Evolutionary conservation across 2,329 filamentous ascomycete genomes (phyloP), one percentile per base, ranked within the genome.

Genomic region (Penicillium olsonii): DNA sequence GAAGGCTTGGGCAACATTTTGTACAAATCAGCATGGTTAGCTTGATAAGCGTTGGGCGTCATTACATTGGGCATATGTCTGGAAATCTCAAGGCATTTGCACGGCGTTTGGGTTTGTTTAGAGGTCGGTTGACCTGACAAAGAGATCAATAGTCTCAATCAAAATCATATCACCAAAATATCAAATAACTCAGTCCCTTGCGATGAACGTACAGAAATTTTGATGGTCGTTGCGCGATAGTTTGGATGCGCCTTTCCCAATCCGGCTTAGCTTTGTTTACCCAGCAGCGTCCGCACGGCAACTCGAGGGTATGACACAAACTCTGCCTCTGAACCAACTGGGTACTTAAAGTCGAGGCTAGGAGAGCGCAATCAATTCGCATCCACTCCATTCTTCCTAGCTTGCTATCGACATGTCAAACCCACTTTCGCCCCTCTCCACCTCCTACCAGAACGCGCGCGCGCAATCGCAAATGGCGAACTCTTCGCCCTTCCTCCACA

Each of bases 381-480:
- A 24, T 14, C 9, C 39, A 26, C 41, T 44, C 31, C 34, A 12
- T 17, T 15, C 15, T 9, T 48, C 33, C 10, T 45, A 33, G 18
- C 42, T 37, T 42, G 29, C 46, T 42, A 45, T 19, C 40, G 52
- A 27, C 45, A 75, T 75, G 71, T 63, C 70, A 46, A 68, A 67
- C 48, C 70, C 72, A 43, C 57, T 75, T 26, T 73, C 69, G 5
- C 67, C 69, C n/a, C 63, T 75, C 38, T 70, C 71, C 34, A 61
- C 70, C 20, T 72, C 71, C 37, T 68, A 64, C 53, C 71, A 73
- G 51, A 75, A 75, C 54, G 65, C 65, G 35, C 68, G 72, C 52
- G 61, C 61, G 40, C 61, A 61, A 26, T 71, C 66, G 26, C 56
- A 57, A 24, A 53, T 55, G 42, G 49, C 50, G 29, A 55, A 43